Conservation (phyloP, 2,329 filamentous ascomycete species). For the Talaromyces sp. region DNA sequence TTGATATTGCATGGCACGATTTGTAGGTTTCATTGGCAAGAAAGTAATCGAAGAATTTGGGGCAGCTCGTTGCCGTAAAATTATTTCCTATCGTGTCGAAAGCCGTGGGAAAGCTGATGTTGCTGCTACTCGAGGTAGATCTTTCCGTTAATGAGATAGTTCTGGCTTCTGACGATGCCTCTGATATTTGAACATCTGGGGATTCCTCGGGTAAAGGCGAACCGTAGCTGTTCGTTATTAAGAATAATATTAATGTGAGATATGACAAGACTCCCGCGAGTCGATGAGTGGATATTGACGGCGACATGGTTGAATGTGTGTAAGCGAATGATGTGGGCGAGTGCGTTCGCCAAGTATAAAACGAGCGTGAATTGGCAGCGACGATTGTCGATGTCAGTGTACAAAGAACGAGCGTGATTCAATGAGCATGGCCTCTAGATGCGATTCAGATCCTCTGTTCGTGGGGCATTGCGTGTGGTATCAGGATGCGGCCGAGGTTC, state of each 20-base stretch:
- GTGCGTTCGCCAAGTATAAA: neutral
- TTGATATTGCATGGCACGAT: constrained; percentile 75
- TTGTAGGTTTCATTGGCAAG: constrained; percentile 65
- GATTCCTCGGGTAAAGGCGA: constrained; percentile 2
- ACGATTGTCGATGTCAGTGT: neutral
- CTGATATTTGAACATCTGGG: neutral
- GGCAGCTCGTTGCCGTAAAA: constrained; percentile 53
- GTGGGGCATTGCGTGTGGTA: constrained; percentile 1
- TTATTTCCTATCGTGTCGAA: constrained; percentile 66
- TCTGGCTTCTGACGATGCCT: neutral
- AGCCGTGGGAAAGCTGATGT: constrained; percentile 52
- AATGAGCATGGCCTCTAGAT: neutral
- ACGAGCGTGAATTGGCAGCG: constrained; percentile 10
- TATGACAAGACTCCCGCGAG: constrained; percentile 3
- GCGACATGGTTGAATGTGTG: constrained; percentile 2
- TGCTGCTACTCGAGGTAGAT: constrained; percentile 12
- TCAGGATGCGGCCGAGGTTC: neutral
- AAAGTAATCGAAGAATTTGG: constrained; percentile 62
- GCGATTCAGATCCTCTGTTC: neutral
- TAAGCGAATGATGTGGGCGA: constrained; percentile 13
- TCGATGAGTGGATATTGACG: constrained; percentile 4
- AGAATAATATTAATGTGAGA: constrained; percentile 16
- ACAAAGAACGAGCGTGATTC: neutral
- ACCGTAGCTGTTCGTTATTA: constrained; percentile 10
- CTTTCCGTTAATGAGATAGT: neutral